Percentiles rank a stretch among this genome's conserved stretches.
Conservation (phyloP, 2,329 filamentous ascomycete species). For the Apiospora rasikravindrae region DNA sequence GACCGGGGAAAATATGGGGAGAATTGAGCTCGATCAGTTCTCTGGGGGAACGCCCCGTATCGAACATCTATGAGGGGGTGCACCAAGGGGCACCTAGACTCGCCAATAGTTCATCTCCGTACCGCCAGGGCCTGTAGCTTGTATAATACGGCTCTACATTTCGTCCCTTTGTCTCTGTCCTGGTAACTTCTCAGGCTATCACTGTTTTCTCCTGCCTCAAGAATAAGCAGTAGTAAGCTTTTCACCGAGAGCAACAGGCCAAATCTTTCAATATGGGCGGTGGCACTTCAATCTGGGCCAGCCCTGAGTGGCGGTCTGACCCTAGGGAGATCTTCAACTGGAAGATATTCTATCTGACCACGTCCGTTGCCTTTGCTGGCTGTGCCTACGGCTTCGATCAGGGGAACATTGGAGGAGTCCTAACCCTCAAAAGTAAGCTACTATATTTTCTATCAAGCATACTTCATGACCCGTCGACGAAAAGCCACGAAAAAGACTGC, state of each 20-base stretch:
- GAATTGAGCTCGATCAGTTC: background rate
- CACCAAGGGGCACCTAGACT: background rate
- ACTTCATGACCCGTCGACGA: background rate
- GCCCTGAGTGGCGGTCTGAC: conserved; percentile 42
- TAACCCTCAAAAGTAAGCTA: conserved; percentile 38
- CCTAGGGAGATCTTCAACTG: conserved; percentile 45
- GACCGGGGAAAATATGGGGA: background rate
- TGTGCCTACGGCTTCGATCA: conserved; percentile 47
- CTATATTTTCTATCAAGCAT: background rate
- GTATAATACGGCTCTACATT: background rate
- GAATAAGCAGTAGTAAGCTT: background rate
- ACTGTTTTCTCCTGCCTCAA: background rate
- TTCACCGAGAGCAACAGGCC: background rate
- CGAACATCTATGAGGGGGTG: background rate
- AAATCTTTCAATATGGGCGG: conserved; percentile 38
- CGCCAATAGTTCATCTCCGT: background rate
- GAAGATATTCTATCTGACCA: conserved; percentile 38
- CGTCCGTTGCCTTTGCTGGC: conserved; percentile 43
- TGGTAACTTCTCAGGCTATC: background rate
- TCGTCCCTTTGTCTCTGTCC: background rate
- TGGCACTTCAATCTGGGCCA: conserved; percentile 44
- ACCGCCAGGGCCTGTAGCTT: background rate
- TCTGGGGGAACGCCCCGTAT: background rate
- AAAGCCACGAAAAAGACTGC: background rate
- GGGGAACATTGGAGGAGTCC: conserved; percentile 45